Conservation (phyloP, 805 yeast species). For the Saturnispora zaruensis region DNA sequence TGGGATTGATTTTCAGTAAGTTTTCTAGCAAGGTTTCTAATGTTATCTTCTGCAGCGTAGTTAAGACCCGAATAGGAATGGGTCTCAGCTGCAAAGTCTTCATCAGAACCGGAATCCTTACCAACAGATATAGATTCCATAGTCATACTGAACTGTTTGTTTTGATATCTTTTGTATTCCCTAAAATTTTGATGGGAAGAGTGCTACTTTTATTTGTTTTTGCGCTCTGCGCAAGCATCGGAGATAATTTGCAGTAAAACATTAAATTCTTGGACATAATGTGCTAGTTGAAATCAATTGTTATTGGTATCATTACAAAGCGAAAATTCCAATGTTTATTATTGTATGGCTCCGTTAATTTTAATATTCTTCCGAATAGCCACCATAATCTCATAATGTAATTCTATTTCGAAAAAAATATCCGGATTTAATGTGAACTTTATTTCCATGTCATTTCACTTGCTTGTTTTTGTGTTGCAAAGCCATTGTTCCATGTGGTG, state of each 20-base stretch:
- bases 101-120: constrained; percentile 13
- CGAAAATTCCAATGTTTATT: neutral
- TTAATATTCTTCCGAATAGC: neutral
- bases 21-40: constrained; percentile 37
- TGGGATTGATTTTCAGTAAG: constrained; percentile 21
- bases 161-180: neutral
- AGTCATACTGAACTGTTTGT: neutral
- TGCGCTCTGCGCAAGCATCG: neutral
- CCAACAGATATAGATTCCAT: constrained; percentile 24
- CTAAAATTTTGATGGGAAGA: neutral
- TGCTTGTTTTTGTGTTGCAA: neutral
- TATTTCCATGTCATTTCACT: neutral
- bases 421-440: neutral
- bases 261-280: neutral
- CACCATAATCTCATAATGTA: neutral
- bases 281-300: too few relatives aligned
- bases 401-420: neutral
- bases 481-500: neutral
- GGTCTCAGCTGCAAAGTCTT: constrained; percentile 8
- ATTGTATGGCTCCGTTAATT: neutral
- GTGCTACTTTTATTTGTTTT: neutral
- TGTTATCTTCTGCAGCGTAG: constrained; percentile 24
- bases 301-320: neutral
- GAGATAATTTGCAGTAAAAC: neutral
- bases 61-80: constrained; percentile 32